Evolutionary conservation across 306 rosid genomes (phyloP), one percentile per base, ranked within the genome.

Genomic region (Castanospermum australe): DNA sequence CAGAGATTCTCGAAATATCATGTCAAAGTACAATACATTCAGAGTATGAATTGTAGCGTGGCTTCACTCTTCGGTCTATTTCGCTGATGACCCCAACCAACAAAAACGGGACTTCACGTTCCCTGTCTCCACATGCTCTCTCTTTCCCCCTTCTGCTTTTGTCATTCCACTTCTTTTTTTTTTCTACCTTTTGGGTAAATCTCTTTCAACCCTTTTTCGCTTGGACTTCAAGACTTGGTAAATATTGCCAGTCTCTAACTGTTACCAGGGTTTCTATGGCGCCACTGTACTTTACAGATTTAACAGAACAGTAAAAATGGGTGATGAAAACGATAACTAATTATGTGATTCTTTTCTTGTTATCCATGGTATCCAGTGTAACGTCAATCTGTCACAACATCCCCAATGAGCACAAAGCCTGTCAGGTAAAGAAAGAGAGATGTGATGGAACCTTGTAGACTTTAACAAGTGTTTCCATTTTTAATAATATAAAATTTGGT

Each of bases 1-100:
- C 52, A 78, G 83, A 67, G 65, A 15, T 73, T 57, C 32, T 47
- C 77, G 92, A 89, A 39, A 85, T 85, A 94, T 92, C 92, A 89
- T 88, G 13, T 92, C 97, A 89, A 75, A 84, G 86, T 82, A 84
- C 77, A 79, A 83, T 18, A 74, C 5, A 78, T 57, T 39, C 89
- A 82, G 90, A 74, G 83, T 36, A 44, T 82, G 65, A 79, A 82
- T 82, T 80, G 90, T 84, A 77, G 59, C 65, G 75, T 82, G 84
- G 80, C 78, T 75, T 81, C 73, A 48, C 55, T 56, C 65, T 61
- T 76, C 2, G 12, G 33, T 75, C 47, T 65, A n/a, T 75, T 65
- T 55, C 80, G 62, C 76, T 80, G 39, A 62, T 64, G 14, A 79
- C 28, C 67, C 79, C 77, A 79, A 64, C 77, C 89, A 82, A 75